Base-by-base conservation (phyloP, 768 basidiomycete species). In the Tephrocybe sp. region DNA sequence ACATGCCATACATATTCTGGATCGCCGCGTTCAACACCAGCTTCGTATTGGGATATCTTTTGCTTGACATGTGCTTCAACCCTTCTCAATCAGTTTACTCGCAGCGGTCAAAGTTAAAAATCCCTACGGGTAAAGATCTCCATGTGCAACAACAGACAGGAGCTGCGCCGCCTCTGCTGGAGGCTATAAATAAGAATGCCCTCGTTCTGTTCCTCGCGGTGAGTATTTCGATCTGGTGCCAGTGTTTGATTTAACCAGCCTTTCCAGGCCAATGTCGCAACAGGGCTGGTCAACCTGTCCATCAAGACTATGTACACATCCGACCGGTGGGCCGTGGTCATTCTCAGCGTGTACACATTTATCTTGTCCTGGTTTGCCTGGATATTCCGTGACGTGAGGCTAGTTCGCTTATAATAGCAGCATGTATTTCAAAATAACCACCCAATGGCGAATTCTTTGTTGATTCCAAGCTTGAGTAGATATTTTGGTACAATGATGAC, bases 1-100 rank as follows among this genome's bases (percentile, higher is more conserved):
- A 98, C 61, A 59, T 92, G 26, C 78, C 89, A 4, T 98, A 99
- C 67, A 83, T 94, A 32, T 67, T 93, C 14, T 98, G 95, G 93
- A 79, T 89, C 7, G 79, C 82, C 1, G 93, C 91, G 9, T 96
- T 82, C 81, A 98, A 98, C 64, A 85, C 86, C 0, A 78, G 84
- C 2, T 93, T 93, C 71, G 70, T 98, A 13, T 75, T 93, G 5
- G 83, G 80, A 11, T 96, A 97, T 69, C 74, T 94, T 36, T 54
- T 84, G 19, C 69, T 97, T 38, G 91, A 98, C 58, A 75, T 88
- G 48, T 59, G 68, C 36, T 87, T 92, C 66, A 86, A 80, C 65
- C 78, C 83, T 2, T 65, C 72, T 11, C 73, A 56, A 54, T 62
- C 56, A 1, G 42, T 49, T 5, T 56, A 55, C 36, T 57, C 62